Evolutionary conservation across 2,329 filamentous ascomycete species (phyloP), one percentile per base, ranked within the genome.

Genomic region (Ascosphaera apis): DNA sequence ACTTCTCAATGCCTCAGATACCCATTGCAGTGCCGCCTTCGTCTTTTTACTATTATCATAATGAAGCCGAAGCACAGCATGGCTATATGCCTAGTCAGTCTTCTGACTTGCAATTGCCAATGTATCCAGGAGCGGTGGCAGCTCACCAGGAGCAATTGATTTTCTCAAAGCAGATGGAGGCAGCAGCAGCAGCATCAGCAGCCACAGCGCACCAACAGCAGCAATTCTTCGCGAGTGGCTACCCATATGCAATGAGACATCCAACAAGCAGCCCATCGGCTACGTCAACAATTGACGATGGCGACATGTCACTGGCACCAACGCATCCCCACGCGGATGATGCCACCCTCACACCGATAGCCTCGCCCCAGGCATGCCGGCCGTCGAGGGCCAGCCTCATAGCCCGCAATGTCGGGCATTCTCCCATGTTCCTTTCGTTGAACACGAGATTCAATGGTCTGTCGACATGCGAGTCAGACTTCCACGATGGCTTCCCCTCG

Each of bases 31-130:
- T n/a, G n/a, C n/a, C 67, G 41, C 76, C 79, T 58, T 69, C 74
- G 44, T 64, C 78, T 40, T 91, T 83, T 65, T 84, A 79, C 67
- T 88, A 84, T 66, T 91, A 86, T 63, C 76, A 72, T 49, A 72
- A 77, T 44, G 79, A 88, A 47, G 66, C 75, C 43, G 73, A 70
- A 54, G 63, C 71, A 42, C 76, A 83, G 53, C 76, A 84, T 57
- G 72, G 72, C 37, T 74, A 80, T 57, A 84, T 82, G 62, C 69
- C 73, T 43, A 67, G 71, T 41, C 67, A 71, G 52, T 70, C 67
- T 41, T 58, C 60, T 31, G 65, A 67, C 39, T 45, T 57, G 43
- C 51, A 56, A 36, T 18, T 34, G 9, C 18, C 31, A 44, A 30
- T 35, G 47, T 34, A 41, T 46, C 7, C 42, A 49, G 30, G 44